Conservation (phyloP, 2,329 filamentous ascomycete species). For the Colletotrichum horii region DNA sequence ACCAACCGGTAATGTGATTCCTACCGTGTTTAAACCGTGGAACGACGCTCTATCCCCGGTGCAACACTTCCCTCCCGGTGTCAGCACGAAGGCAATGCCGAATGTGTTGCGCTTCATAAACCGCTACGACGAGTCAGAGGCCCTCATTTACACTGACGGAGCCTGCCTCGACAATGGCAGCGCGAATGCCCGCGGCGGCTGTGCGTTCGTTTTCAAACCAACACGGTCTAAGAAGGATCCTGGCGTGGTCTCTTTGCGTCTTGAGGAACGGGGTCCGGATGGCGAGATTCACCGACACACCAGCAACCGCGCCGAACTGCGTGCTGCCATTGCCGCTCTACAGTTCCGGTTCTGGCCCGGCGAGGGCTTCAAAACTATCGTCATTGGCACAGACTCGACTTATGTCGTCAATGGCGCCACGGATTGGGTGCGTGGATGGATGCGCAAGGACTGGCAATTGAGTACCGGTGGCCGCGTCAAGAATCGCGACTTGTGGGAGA, state of each 20-base stretch:
- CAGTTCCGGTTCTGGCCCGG: constrained; percentile 46
- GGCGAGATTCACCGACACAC: constrained; percentile 42
- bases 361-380: constrained; percentile 44
- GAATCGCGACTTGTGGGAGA: constrained; percentile 59
- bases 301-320: constrained; percentile 61
- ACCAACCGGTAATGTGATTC: constrained; percentile 26
- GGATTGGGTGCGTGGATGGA: constrained; percentile 47
- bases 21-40: constrained; percentile 32
- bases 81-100: not conserved
- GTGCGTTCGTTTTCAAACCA: constrained; percentile 37
- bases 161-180: constrained; percentile 49
- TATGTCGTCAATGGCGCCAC: constrained; percentile 55
- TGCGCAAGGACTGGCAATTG: constrained; percentile 49
- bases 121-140: constrained; percentile 28
- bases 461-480: constrained; percentile 38
- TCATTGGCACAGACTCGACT: constrained; percentile 59
- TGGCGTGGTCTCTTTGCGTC: constrained; percentile 31
- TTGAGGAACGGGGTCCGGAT: constrained; percentile 49
- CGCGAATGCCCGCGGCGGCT: constrained; percentile 41
- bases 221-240: not conserved
- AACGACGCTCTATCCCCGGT: constrained; percentile 18
- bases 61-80: constrained; percentile 29
- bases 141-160: constrained; percentile 52
- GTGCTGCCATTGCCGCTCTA: constrained; percentile 56
- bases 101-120: constrained; percentile 32